Evolutionary conservation across 2,329 filamentous ascomycete species (phyloP), one percentile per base, ranked within the genome.

Genomic region (Xylaria sp.): DNA sequence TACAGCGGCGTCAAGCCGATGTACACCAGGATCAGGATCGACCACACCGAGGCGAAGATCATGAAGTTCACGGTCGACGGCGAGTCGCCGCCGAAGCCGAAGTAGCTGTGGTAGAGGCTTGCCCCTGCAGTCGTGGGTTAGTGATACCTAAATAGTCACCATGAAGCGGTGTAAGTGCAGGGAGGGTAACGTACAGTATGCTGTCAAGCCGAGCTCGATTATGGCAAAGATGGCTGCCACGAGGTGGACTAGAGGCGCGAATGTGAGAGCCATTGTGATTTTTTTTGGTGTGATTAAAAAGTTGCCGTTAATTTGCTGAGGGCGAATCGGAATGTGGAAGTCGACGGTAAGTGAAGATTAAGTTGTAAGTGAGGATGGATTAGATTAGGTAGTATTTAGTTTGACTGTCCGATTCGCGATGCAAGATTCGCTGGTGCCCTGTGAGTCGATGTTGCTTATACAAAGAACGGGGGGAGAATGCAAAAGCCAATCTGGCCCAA

Each of bases 1-100:
- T 89, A 90, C 51, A 87, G 82, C 0, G 92, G 92, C 2, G 89
- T 84, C 59, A 94, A 70, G 74, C 89, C 84, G 68, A 97, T 86
- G 79, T 94, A 95, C 63, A 87, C 79, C 40, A 95, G 84, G 4
- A 90, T 82, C 71, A 96, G 85, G 57, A 93, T 79, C 1, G 93
- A 92, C 92, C 93, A 97, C 73, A 94, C 83, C 48, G 89, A 84
- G 77, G 85, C 86, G 86, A 97, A 97, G 80, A 97, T 84, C 81
- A 95, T 86, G 83, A 96, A 97, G 81, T 90, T 89, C 78, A 92
- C 83, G 42, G 85, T 82, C 11, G 86, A 83, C 7, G 91, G 89
- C 2, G 83, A 80, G 62, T 72, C 67, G 23, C 70, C 74, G 67
- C 65, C 72, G 62, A 62, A 71, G 65, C 74, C 76, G 68, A 68